phyloP scores from a whole-genome alignment of 2,329 filamentous ascomycete species.

The Purpureocillium takamizusanense region DNA sequence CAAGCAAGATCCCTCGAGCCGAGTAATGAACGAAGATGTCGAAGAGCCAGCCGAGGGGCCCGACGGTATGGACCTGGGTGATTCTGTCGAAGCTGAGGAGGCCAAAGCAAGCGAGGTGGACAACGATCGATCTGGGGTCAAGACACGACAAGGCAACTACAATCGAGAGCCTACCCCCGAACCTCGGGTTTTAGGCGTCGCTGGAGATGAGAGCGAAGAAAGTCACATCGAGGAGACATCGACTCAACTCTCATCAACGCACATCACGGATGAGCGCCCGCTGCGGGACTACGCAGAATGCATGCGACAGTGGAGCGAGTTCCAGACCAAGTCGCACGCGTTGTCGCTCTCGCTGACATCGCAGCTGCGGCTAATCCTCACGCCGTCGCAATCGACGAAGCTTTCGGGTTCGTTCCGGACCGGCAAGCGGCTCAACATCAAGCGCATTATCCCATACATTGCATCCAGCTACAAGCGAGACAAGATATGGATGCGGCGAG shows the following conservation, averaged over 20 bases:
- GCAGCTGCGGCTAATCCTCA: slow-evolving; percentile 89
- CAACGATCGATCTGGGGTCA: slow-evolving; percentile 49
- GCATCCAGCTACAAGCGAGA: slow-evolving; percentile 97
- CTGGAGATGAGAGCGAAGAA: slow-evolving; percentile 41
- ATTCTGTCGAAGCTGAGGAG: slow-evolving; percentile 25
- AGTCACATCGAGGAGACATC: slow-evolving; percentile 41
- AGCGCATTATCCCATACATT: slow-evolving; percentile 98
- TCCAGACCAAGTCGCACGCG: slow-evolving; percentile 75
- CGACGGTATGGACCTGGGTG: slow-evolving; percentile 35
- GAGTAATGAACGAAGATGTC: slow-evolving; percentile 43
- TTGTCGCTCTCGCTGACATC: slow-evolving; percentile 86
- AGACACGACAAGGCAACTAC: slow-evolving; percentile 49
- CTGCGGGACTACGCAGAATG: slow-evolving; percentile 45
- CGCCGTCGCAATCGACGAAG: slow-evolving; percentile 89
- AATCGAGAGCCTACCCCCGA: slow-evolving; percentile 39
- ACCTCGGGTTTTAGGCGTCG: slow-evolving; percentile 25
- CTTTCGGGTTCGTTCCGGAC: slow-evolving; percentile 95
- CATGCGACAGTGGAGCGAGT: slow-evolving; percentile 72
- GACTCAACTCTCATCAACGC: slow-evolving; percentile 63
- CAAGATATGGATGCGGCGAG: slow-evolving; percentile 99
- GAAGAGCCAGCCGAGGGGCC: slow-evolving; percentile 35
- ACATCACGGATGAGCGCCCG: slow-evolving; percentile 43
- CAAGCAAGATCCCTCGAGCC: slow-evolving; percentile 39
- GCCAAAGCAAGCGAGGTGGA: slow-evolving; percentile 34
- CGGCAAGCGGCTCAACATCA: slow-evolving; percentile 97